Conservation (phyloP, 106 monocot species). For the Acorus gramineus region DNA sequence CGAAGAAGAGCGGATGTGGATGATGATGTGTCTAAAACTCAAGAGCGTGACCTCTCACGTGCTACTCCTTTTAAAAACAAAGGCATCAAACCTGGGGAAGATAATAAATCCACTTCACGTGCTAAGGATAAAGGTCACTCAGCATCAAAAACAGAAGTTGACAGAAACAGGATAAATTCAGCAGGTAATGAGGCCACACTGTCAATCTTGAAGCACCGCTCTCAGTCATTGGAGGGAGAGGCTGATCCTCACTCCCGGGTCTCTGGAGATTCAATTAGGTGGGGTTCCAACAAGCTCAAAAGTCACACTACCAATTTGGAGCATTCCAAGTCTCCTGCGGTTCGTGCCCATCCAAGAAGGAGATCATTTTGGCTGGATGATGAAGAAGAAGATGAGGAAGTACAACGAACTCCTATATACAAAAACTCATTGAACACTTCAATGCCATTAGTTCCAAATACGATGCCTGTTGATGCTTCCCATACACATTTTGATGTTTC, state of each 20-base stretch:
- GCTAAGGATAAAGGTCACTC: constrained; percentile 13
- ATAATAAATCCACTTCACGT: constrained; percentile 11
- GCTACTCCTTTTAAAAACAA: constrained; percentile 13
- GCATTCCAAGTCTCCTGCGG: constrained; percentile 11
- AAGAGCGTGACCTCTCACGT: constrained; percentile 10
- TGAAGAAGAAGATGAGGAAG: constrained; percentile 44
- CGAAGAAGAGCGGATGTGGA: constrained; percentile 25
- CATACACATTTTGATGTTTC: constrained; percentile 9
- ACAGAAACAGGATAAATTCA: too few relatives aligned
- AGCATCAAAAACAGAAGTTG: too few relatives aligned
- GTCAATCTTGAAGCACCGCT: too few relatives aligned
- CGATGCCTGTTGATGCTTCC: constrained; percentile 7
- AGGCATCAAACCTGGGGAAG: constrained; percentile 15
- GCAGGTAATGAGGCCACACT: too few relatives aligned
- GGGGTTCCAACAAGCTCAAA: too few relatives aligned
- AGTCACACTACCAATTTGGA: too few relatives aligned
- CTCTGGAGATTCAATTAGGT: too few relatives aligned
- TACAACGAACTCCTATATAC: constrained; percentile 53
- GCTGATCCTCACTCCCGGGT: too few relatives aligned
- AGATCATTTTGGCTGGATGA: constrained; percentile 57
- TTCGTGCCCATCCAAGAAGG: constrained; percentile 23
- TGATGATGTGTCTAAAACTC: constrained; percentile 10
- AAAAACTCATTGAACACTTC: constrained; percentile 15
- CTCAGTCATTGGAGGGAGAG: too few relatives aligned
- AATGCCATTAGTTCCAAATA: constrained; percentile 15